A percentile compares a stretch with the other conserved stretches of the same genome.
phyloP scores from a whole-genome alignment of 1,284 basidiomycete species.

The Cryptococcus sp. region DNA sequence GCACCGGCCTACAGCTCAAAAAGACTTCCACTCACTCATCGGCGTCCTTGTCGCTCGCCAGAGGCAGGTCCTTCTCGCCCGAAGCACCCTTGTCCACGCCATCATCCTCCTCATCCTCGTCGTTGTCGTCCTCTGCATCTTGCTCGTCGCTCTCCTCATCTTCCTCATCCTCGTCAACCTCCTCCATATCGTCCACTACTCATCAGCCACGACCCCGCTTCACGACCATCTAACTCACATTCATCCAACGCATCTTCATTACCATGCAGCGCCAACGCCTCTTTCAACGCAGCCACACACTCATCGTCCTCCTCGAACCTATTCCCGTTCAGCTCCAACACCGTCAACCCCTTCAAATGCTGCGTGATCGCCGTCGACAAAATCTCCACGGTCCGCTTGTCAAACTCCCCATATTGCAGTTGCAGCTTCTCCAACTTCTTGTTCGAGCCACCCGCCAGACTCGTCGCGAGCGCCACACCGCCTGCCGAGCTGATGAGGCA shows the following conservation, averaged over 20 bases:
- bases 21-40: conserved; percentile 44
- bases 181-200: conserved; percentile 59
- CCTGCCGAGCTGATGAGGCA: conserved; percentile 70
- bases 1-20: conserved; percentile 1
- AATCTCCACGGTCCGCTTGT: conserved; percentile 61
- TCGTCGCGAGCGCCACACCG: conserved; percentile 59
- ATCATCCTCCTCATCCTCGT: conserved; percentile 42
- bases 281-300: conserved; percentile 59
- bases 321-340: conserved; percentile 82
- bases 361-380: conserved; percentile 62
- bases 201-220: conserved; percentile 2
- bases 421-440: conserved; percentile 67
- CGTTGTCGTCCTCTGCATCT: conserved; percentile 39
- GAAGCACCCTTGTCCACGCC: conserved; percentile 28
- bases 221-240: conserved; percentile 36
- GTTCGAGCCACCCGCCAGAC: conserved; percentile 59
- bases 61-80: conserved; percentile 18
- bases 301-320: conserved; percentile 76
- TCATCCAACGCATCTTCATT: conserved; percentile 77
- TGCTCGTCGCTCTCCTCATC: conserved; percentile 46
- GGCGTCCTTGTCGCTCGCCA: conserved; percentile 31
- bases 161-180: conserved; percentile 52
- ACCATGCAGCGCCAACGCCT: conserved; percentile 65
- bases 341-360: conserved; percentile 57
- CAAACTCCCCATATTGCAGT: conserved; percentile 86